Base-by-base conservation (phyloP, 495 filamentous ascomycete species). In the Chaetomium cochliodes region DNA sequence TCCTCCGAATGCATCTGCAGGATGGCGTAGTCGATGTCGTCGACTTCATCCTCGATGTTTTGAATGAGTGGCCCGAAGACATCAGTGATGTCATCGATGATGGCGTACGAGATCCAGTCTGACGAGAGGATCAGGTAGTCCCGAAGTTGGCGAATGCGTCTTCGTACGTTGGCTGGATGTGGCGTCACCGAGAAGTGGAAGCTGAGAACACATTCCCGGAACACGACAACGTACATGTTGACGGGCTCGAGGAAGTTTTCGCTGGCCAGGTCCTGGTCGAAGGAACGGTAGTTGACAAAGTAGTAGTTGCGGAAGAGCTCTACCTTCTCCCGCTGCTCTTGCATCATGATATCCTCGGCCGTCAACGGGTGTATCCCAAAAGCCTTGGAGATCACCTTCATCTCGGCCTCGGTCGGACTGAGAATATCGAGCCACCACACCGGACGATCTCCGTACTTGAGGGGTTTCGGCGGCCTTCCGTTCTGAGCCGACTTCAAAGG, bases 81-180 rank as follows among this genome's bases (percentile, higher is more conserved):
- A 75, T 98, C 94, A 11, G 94, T 97, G 69, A 98, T 96, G 72
- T 98, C 93, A 74, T 98, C 94, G 69, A 98, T 97, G 67, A 98
- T 85, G 37, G 92, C 94, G 69, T 98, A 98, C 16, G 91, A 96
- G 69, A 98, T 97, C 94, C 94, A 98, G 74, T 98, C 94, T 0
- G 93, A 92, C 65, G 88, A 92, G 8, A 97, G 81, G 67, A 94
- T 90, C 68, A 98, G 82, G 73, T 96, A 98, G 77, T 98, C 96
- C 71, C 90, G 90, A 54, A 98, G 82, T 74, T 98, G 94, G 30
- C 94, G 88, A 72, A 98, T 92, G 26, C 94, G 87, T 30, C 93
- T 85, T 25, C 94, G 91, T 26, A 98, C 94, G 71, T 98, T 97
- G 70, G 93, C 92, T 13, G 92, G 90, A 77, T 98, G 94, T 2